Base-by-base conservation (phyloP, 805 yeast species). In the Saccharomycopsis selenospora region DNA sequence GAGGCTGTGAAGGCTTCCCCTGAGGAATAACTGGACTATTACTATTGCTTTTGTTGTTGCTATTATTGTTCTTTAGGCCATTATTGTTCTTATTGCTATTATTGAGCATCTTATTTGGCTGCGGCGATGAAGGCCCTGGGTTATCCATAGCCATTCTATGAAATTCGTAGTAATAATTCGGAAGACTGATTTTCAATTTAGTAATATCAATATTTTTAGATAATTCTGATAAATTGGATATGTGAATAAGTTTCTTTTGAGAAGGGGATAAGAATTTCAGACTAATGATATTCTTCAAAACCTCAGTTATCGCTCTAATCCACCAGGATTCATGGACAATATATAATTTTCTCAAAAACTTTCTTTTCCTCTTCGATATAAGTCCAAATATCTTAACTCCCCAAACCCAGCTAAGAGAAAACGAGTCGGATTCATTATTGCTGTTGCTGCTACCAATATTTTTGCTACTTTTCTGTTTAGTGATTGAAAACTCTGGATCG, bases 301-400 rank as follows among this genome's bases (percentile, higher is more conserved):
- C 73, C 47, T 85, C 89, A 13, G 84, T 76, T 30, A 87, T 74
- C 0, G 95, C 82, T 57, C 88, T 78, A 24, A 87, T 76, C 65
- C 90, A 76, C 93, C 96, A 89, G 42, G 85, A 82, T 56, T 90
- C 96, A 64, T 91, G 97, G 2, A 91, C 95, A 26, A 90, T 75
- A 54, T 82, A 84, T 2, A 88, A 69, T 58, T 79, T 82, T 45
- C 68, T 66, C 40, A 91, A 64, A 48, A 75, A 70, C 46, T 75
- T 73, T 51, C 77, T 75, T 40, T 72, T 65, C 3, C 70, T 70
- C 13, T 75, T 71, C 1, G 91, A 79, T 24, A 91, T 71, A 54
- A 76, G 65, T 53, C 76, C 66, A 59, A 74, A 78, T 47, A 79
- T 70, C 44, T 68, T 72, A n/a, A 78, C 68, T 51, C 88, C 85